Base-by-base conservation (phyloP, 2,329 filamentous ascomycete genomes). In the Rhinocladiella similis region DNA sequence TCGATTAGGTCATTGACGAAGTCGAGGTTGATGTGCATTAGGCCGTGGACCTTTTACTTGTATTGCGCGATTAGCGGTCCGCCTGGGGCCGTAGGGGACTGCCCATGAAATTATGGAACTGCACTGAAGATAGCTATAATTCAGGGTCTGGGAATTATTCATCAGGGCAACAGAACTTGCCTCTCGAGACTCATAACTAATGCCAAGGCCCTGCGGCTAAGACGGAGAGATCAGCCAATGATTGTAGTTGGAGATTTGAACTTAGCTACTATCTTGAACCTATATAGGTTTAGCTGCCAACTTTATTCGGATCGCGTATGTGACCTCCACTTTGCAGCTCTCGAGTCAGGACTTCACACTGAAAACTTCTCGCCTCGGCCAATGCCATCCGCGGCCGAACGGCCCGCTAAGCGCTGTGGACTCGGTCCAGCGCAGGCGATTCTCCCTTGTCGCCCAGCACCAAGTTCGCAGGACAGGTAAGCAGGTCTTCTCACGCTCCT, bases 11-110 rank as follows among this genome's bases (percentile, higher is more conserved):
- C 29, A 33, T 33, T 12, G 10, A 33, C 29, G 29, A 33, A 12
- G 9, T 46, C 29, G 43, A 25, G 19, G 38, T 29, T 43, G 49
- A 20, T 46, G 39, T 52, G 50, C 41, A 52, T 52, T 46, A 52
- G 50, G 10, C n/a, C 38, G 38, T 19, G n/a, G 18, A 12, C 10
- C 38, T 18, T 6, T 19, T 5, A 16, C 5, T 19, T 41, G 41
- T 20, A 46, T 52, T 52, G 41, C 39, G 50, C 50, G 50, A 52
- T 52, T 13, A 22, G 25, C 29, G 43, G 43, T 9, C 22, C 43
- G 43, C 22, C 43, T 27, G 43, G 38, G 38, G 38, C 14, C 38
- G 38, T 33, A 33, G 10, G 29, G 29, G 3, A 33, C 29, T 33
- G 29, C 6, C 10, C 3, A 33, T 33, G 29, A 33, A 25, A 12